These are phyloP conservation scores for Pterocarpus santalinus DNA, from an alignment of 306 rosid species.

Conservation along the genomic window DNA sequence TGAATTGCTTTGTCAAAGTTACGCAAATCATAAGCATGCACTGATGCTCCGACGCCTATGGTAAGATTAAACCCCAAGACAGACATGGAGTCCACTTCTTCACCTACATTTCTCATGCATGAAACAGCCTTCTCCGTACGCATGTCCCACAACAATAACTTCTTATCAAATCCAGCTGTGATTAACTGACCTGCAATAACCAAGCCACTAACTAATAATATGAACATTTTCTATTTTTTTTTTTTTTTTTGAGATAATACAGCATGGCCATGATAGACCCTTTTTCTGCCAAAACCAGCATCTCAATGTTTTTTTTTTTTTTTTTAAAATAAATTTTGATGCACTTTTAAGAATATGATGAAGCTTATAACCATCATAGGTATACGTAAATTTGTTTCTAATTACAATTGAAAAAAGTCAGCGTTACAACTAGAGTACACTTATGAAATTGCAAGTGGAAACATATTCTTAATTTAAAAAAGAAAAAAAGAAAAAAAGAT, in stretches of 20 bases:
- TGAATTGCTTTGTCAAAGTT: slow-evolving; percentile 60
- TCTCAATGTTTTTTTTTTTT: slow-evolving; percentile 4
- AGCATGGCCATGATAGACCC: not conserved
- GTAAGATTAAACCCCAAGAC: slow-evolving; percentile 66
- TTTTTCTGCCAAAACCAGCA: slow-evolving; percentile 4
- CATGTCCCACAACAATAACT: slow-evolving; percentile 70
- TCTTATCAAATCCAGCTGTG: slow-evolving; percentile 80
- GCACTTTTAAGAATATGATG: slow-evolving; percentile 3
- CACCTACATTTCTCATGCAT: slow-evolving; percentile 53
- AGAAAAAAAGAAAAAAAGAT: not conserved
- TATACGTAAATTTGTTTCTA: slow-evolving; percentile 15
- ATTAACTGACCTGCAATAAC: slow-evolving; percentile 71
- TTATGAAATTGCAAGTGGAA: slow-evolving; percentile 1
- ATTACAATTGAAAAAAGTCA: slow-evolving; percentile 13
- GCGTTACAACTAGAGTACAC: slow-evolving; percentile 3
- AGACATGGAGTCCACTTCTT: slow-evolving; percentile 78
- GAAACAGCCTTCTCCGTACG: slow-evolving; percentile 57
- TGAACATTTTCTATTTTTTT: not conserved
- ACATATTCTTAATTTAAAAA: not conserved
- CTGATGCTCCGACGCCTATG: slow-evolving; percentile 67
- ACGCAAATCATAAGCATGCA: slow-evolving; percentile 74
- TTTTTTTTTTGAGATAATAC: not conserved
- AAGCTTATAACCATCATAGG: slow-evolving; percentile 9
- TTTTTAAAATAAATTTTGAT: not conserved
- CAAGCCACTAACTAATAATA: slow-evolving; percentile 14